phyloP scores from a whole-genome alignment of 768 basidiomycete genomes.

The Russula brevipes region DNA sequence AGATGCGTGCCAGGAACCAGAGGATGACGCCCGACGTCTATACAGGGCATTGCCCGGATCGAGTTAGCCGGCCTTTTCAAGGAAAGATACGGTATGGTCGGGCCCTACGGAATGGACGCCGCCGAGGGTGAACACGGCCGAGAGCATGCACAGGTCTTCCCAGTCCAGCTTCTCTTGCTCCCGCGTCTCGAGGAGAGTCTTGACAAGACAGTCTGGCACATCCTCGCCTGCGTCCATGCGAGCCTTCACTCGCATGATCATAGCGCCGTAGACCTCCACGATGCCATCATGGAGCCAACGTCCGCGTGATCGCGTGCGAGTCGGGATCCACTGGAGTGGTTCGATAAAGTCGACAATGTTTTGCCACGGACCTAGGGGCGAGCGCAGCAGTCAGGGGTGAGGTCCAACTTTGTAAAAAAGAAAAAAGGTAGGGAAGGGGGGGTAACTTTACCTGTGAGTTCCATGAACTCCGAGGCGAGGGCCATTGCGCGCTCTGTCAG shows the following conservation, averaged over 20 bases:
- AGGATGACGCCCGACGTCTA: constrained; percentile 35
- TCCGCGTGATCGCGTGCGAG: constrained; percentile 36
- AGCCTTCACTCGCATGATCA: constrained; percentile 31
- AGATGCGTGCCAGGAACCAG: constrained; percentile 32
- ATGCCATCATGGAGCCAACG: constrained; percentile 37
- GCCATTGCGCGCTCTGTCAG: constrained; percentile 36
- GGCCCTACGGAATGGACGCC: constrained; percentile 33
- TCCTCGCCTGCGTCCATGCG: constrained; percentile 32
- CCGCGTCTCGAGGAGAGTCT: constrained; percentile 30
- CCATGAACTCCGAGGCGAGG: constrained; percentile 44
- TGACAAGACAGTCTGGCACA: constrained; percentile 36
- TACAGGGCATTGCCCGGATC: constrained; percentile 19
- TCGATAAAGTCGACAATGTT: constrained; percentile 45
- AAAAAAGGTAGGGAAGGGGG: background rate
- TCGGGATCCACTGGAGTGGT: constrained; percentile 40
- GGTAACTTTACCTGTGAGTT: constrained; percentile 26
- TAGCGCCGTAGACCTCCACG: constrained; percentile 32
- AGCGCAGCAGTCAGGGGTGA: background rate
- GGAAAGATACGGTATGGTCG: background rate
- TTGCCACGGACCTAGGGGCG: constrained; percentile 36
- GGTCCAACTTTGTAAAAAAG: too few species aligned
- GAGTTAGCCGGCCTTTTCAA: constrained; percentile 1
- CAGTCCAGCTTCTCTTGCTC: constrained; percentile 32
- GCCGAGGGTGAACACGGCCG: constrained; percentile 34
- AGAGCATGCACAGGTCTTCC: constrained; percentile 35